phyloP scores from a whole-genome alignment of 2,329 filamentous ascomycete genomes.

The Fusarium secorum region DNA sequence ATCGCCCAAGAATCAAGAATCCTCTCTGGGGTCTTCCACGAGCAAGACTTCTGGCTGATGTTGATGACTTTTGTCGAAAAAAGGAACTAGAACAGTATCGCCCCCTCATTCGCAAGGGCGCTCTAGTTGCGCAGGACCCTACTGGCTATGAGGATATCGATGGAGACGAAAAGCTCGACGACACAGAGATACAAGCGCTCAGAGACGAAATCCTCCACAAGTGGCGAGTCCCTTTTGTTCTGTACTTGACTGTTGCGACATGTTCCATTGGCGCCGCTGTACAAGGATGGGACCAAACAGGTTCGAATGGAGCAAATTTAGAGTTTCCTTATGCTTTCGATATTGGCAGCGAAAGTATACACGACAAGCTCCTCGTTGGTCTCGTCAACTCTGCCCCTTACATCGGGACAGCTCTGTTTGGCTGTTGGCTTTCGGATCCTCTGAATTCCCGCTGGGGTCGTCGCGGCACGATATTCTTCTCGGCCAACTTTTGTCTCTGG shows the following conservation, averaged over 20 bases:
- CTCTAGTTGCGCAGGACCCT: constrained; percentile 77
- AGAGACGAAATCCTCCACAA: constrained; percentile 70
- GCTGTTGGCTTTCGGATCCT: constrained; percentile 74
- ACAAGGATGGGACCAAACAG: constrained; percentile 74
- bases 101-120: constrained; percentile 70
- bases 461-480: constrained; percentile 70
- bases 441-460: constrained; percentile 58
- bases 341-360: constrained; percentile 47
- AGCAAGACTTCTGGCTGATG: constrained; percentile 60
- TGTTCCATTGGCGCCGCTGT: constrained; percentile 77
- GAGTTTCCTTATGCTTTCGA: constrained; percentile 64
- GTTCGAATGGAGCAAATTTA: constrained; percentile 69
- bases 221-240: constrained; percentile 68
- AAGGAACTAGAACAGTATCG: constrained; percentile 67
- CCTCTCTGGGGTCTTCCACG: constrained; percentile 62
- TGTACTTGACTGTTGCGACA: constrained; percentile 72
- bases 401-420: constrained; percentile 57
- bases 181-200: constrained; percentile 67
- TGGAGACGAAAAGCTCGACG: constrained; percentile 64
- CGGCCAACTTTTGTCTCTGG: constrained; percentile 75
- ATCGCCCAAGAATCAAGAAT: constrained; percentile 51
- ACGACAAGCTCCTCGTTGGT: constrained; percentile 64
- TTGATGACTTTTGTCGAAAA: constrained; percentile 67
- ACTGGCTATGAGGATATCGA: constrained; percentile 66
- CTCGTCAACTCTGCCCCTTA: constrained; percentile 69